Evolutionary conservation across 345 rosid genomes (phyloP).

Genomic region (Camelina neglecta): DNA sequence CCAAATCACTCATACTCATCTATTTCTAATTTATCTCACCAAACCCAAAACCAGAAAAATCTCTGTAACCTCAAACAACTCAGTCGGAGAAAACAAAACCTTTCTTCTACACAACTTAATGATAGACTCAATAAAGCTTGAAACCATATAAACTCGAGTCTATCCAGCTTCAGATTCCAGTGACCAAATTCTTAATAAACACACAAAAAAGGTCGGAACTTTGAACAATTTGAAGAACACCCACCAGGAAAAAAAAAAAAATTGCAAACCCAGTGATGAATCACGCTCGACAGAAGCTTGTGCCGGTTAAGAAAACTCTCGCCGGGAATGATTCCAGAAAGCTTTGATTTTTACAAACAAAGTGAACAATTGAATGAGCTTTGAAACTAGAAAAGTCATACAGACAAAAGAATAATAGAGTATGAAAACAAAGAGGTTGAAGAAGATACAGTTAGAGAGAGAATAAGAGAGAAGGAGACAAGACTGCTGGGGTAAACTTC

Average conservation of each 20-base stretch:
- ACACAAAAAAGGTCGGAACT: background rate
- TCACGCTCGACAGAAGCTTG: slow-evolving; percentile 7
- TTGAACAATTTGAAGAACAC: background rate
- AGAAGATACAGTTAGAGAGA: slow-evolving; percentile 33
- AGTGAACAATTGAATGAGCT: background rate
- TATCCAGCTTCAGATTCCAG: slow-evolving; percentile 24
- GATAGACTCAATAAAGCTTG: slow-evolving; percentile 24
- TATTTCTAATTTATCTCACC: slow-evolving; percentile 45
- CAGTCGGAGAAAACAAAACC: slow-evolving; percentile 12
- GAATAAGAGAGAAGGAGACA: slow-evolving; percentile 8
- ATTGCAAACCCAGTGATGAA: background rate
- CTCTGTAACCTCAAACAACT: slow-evolving; percentile 2
- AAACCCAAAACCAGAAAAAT: background rate
- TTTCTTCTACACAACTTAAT: slow-evolving; percentile 14
- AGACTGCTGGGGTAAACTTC: slow-evolving; percentile 18
- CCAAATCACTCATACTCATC: slow-evolving; percentile 59
- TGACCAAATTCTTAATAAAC: too few relatives aligned
- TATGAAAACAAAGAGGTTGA: slow-evolving; percentile 27
- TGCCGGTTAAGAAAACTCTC: slow-evolving; percentile 1
- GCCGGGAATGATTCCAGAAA: slow-evolving; percentile 16
- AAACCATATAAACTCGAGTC: slow-evolving; percentile 32
- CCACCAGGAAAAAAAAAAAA: slow-evolving; percentile 6
- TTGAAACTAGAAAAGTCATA: slow-evolving; percentile 6
- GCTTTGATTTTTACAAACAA: slow-evolving; percentile 4
- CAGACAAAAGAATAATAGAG: slow-evolving; percentile 24